Base-by-base conservation (phyloP, 768 basidiomycete genomes). In the Lyophyllum semitale region DNA sequence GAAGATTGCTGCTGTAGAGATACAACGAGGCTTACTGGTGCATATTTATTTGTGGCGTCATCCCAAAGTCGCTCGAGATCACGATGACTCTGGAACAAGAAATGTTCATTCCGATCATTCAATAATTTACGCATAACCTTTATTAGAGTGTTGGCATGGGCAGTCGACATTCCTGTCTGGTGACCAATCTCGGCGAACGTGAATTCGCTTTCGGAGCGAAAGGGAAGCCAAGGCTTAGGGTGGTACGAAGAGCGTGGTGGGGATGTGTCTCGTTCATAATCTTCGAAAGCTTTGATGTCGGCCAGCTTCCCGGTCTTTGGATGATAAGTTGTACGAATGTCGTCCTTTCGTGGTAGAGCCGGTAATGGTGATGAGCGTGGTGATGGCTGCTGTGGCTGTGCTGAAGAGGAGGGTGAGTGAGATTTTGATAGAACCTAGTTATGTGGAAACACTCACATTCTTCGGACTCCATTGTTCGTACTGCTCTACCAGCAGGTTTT, bases 191-290 rank as follows among this genome's bases (percentile, higher is more conserved):
- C 65, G 0, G 66, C 66, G 38, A 75, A 60, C 23, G 69, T 62
- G 55, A 73, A 74, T 46, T 75, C 66, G 3, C 60, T 25, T 1
- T 58, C 51, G 1, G 66, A 62, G 6, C 25, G 42, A 37, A 72
- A 74, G 5, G 73, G 72, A 1, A 43, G 20, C 69, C 71, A 76
- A 0, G 68, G 73, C 33, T 58, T 33, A 18, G 15, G 17, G n/a
- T 53, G 27, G 20, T 11, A 12, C 4, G 29, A 29, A 18, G 17
- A 43, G 11, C 27, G n/a, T 11, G 30, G 30, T 50, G 43, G 15
- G 13, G 37, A 1, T 8, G 3, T 18, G 11, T 37, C 8, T 8
- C 13, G n/a, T 22, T 47, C 52, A 38, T 51, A 55, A 0, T 51
- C 47, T 27, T 45, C 29, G 45, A 62, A 64, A 38, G 51, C 45